These are phyloP conservation scores for Lactuca sativa DNA, from an alignment of 129 eudicot genomes.

Conservation along the genomic window DNA sequence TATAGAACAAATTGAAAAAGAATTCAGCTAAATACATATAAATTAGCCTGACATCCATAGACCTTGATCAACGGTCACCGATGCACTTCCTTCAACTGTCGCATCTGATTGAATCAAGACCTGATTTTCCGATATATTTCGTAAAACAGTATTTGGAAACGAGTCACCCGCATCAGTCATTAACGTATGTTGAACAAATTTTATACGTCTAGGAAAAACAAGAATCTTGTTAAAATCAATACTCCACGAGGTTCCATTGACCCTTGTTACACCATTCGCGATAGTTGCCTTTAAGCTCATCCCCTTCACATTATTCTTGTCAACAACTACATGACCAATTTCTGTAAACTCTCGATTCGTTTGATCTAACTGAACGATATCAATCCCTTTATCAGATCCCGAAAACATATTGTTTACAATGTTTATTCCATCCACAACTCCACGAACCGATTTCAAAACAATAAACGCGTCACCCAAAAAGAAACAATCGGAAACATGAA, in stretches of 20 bases:
- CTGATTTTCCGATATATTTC: constrained; percentile 56
- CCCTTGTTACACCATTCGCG: constrained; percentile 44
- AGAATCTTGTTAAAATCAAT: constrained; percentile 49
- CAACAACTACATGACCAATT: constrained; percentile 58
- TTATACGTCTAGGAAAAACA: constrained; percentile 55
- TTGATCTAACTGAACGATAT: constrained; percentile 64
- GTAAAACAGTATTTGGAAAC: constrained; percentile 62
- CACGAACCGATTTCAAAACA: constrained; percentile 56
- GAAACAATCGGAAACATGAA: constrained; percentile 56
- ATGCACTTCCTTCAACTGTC: constrained; percentile 49
- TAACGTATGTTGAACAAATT: constrained; percentile 56
- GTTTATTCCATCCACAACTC: constrained; percentile 56
- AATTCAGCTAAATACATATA: background rate
- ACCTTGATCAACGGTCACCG: constrained; percentile 67
- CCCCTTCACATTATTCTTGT: constrained; percentile 53
- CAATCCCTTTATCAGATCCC: constrained; percentile 54
- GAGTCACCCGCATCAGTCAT: constrained; percentile 26
- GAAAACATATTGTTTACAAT: constrained; percentile 77
- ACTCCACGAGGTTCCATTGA: constrained; percentile 63
- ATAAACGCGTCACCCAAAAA: constrained; percentile 75
- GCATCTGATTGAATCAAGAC: constrained; percentile 49
- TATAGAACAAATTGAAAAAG: background rate
- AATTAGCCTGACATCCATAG: constrained; percentile 18
- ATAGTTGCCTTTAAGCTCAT: constrained; percentile 61
- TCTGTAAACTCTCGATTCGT: constrained; percentile 30